Base-by-base conservation (phyloP, 2,329 filamentous ascomycete genomes). In the Penicillium frequentans region DNA sequence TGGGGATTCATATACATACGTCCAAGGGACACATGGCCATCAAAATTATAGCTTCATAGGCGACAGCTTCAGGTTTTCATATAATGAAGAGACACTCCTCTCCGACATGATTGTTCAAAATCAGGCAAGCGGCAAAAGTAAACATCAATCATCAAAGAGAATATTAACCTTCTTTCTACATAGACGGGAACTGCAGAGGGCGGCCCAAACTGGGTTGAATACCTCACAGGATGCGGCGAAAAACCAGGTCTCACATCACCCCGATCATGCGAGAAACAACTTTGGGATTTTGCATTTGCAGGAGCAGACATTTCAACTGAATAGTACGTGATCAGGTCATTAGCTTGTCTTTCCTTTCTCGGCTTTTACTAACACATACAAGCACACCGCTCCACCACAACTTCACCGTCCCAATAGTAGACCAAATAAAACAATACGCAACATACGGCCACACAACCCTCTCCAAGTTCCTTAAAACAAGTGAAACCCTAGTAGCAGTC, bases 221-320 rank as follows among this genome's bases (percentile, higher is more conserved):
- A 76, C 54, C 70, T 85, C 23, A 84, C 82, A 7, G 68, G 70
- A 1, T 84, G 83, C 63, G 81, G 78, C n/a, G 49, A 79, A 9
- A 63, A 78, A 37, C 66, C 73, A 14, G 79, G 80, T 8, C 64
- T 78, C 3, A 78, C 73, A 10, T 70, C 73, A 2, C 81, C 81
- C 2, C 65, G 67, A 26, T 69, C 70, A 21, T 84, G 82, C 63
- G 59, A 73, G 10, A 73, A 70, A 11, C 79, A 84, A 52, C 72
- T 85, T 0, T 85, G 82, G 82, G 78, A 84, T 55, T 84, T 84
- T 62, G 82, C 82, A 0, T 84, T 83, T 58, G 82, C 79, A 1
- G 82, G 82, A 3, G 75, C 80, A 0, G 80, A 84, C 54, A 76
- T 83, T 19, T 78, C 78, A 7, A 71, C 71, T 9, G 68, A 74